Evolutionary conservation across 2,329 filamentous ascomycete species (phyloP).

Genomic region (Trichoderma lentiforme): DNA sequence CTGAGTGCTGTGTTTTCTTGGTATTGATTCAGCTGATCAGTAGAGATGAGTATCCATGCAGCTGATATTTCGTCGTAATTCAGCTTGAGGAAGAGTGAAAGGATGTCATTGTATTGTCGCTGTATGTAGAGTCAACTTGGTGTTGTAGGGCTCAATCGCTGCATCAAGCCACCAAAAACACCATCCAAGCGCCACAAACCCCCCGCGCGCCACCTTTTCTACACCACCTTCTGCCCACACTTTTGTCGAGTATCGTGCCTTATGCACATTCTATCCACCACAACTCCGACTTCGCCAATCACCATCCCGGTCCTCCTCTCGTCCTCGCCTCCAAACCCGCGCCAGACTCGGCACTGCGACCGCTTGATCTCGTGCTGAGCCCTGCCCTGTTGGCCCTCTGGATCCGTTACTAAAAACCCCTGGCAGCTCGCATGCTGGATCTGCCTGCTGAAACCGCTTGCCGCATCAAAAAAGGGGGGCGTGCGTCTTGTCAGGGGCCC

Average conservation of each 20-base stretch:
- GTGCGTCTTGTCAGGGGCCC: conserved; percentile 4
- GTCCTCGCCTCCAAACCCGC: not conserved
- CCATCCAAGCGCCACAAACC: not conserved
- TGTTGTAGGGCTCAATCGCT: not conserved
- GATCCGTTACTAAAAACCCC: not conserved
- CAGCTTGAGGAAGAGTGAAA: not conserved
- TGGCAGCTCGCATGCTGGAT: conserved; percentile 5
- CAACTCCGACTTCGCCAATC: not conserved
- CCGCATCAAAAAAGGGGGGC: conserved; percentile 13
- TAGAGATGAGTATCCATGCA: not conserved
- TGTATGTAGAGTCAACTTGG: not conserved
- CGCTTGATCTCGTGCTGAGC: not conserved
- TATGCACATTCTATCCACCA: not conserved
- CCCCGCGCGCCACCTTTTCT: conserved; percentile 2
- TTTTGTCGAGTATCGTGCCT: not conserved
- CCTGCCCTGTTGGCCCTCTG: not conserved
- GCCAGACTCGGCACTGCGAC: not conserved
- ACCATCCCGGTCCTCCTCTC: not conserved
- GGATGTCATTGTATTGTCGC: not conserved
- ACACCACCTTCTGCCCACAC: not conserved
- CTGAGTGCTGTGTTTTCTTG: not conserved
- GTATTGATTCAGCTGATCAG: not conserved
- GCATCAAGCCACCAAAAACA: not conserved
- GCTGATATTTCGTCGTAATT: not conserved
- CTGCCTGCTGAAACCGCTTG: conserved; percentile 16